Conservation (phyloP, 345 rosid species). For the Euphorbia lathyris region DNA sequence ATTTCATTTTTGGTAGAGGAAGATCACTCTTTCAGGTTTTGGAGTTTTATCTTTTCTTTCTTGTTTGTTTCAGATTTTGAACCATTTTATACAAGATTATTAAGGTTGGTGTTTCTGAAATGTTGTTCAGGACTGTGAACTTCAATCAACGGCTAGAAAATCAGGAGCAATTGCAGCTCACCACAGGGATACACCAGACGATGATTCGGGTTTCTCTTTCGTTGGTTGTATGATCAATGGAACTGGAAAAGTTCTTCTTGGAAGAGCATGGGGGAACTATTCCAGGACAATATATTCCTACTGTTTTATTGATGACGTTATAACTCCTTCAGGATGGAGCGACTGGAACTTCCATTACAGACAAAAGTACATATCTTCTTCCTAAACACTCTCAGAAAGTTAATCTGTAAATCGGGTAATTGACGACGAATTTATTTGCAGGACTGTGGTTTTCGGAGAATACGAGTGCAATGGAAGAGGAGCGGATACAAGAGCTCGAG, state of each 20-base stretch:
- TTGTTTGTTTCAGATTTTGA: neutral
- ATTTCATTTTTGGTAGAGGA: slow-evolving; percentile 81
- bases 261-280: slow-evolving; percentile 94
- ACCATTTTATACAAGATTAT: neutral
- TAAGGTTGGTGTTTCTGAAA: slow-evolving; percentile 1
- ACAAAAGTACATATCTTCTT: slow-evolving; percentile 43
- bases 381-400: neutral
- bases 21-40: slow-evolving; percentile 78
- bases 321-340: slow-evolving; percentile 76
- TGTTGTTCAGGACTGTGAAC: slow-evolving; percentile 51
- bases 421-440: slow-evolving; percentile 24
- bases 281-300: slow-evolving; percentile 71
- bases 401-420: neutral
- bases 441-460: slow-evolving; percentile 77
- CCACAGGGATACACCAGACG: slow-evolving; percentile 58
- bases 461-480: slow-evolving; percentile 78
- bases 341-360: slow-evolving; percentile 65
- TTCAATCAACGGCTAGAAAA: slow-evolving; percentile 60
- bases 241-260: slow-evolving; percentile 66
- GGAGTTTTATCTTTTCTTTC: neutral
- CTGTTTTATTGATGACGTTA: slow-evolving; percentile 57
- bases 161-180: slow-evolving; percentile 85
- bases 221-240: slow-evolving; percentile 67
- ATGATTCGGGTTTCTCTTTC: slow-evolving; percentile 80
- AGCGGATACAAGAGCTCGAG: slow-evolving; percentile 54